These are phyloP conservation scores for Barbatosphaeria neglecta DNA, from an alignment of 495 filamentous ascomycete species.

Conservation along the genomic window DNA sequence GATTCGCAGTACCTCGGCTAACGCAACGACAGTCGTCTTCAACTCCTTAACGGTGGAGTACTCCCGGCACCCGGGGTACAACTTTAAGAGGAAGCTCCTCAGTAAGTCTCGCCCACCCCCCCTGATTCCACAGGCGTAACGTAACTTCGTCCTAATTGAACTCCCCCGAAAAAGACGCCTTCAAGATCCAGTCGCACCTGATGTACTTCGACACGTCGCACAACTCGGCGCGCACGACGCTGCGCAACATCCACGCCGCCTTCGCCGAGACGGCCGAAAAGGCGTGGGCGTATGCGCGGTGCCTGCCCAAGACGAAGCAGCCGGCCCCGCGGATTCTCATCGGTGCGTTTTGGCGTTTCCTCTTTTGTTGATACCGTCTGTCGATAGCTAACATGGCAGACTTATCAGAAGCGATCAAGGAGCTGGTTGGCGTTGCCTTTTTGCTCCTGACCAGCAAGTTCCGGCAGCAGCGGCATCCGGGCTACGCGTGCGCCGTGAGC, in stretches of 20 bases:
- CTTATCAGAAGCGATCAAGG: conserved; percentile 52
- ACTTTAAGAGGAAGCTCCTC: conserved; percentile 70
- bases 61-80: conserved; percentile 52
- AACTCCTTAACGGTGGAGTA: conserved; percentile 72
- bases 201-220: conserved; percentile 83
- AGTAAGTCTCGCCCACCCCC: conserved; percentile 40
- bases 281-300: conserved; percentile 67
- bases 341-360: conserved; percentile 28
- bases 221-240: conserved; percentile 56
- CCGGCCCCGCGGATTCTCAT: conserved; percentile 45
- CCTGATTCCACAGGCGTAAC: conserved; percentile 37
- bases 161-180: conserved; percentile 33
- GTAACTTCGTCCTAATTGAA: not conserved
- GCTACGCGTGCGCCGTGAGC: conserved; percentile 48
- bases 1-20: not conserved
- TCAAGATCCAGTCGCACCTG: conserved; percentile 76
- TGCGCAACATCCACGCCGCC: conserved; percentile 60
- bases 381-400: not conserved
- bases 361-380: not conserved
- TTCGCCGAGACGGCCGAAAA: conserved; percentile 72
- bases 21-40: conserved; percentile 21
- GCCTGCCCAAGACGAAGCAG: conserved; percentile 42
- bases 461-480: conserved; percentile 31
- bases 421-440: conserved; percentile 52
- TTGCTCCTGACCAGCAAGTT: conserved; percentile 50